Conservation (phyloP, 495 filamentous ascomycete genomes). For the Trichoderma asperelloides region DNA sequence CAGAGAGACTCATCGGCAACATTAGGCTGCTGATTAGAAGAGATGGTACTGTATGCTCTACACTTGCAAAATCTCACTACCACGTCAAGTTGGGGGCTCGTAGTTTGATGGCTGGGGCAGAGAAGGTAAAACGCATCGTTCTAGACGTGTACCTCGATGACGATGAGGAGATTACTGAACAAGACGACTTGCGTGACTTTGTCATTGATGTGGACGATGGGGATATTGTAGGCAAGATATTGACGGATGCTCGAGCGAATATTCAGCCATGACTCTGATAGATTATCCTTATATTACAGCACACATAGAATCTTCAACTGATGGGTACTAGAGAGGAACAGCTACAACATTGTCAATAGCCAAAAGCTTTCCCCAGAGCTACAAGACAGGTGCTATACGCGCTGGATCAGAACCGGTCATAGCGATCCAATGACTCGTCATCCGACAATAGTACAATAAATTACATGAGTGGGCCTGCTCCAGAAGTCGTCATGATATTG, state of each 20-base stretch:
- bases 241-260: neutral
- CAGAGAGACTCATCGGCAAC: slow-evolving; percentile 24
- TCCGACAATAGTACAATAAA: too few relatives aligned
- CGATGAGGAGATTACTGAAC: slow-evolving; percentile 17
- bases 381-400: too few relatives aligned
- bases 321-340: neutral
- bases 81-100: slow-evolving; percentile 30
- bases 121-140: slow-evolving; percentile 13
- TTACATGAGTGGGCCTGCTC: too few relatives aligned
- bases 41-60: slow-evolving; percentile 28
- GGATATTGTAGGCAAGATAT: slow-evolving; percentile 11
- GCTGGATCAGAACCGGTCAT: too few relatives aligned
- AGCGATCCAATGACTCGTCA: too few relatives aligned
- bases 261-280: neutral
- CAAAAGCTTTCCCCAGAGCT: too few relatives aligned
- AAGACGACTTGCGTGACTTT: slow-evolving; percentile 11
- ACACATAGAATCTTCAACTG: too few relatives aligned
- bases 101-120: slow-evolving; percentile 20
- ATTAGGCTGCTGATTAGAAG: slow-evolving; percentile 25
- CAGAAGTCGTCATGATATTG: too few relatives aligned
- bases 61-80: slow-evolving; percentile 28
- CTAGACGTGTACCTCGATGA: slow-evolving; percentile 17
- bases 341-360: neutral
- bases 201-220: slow-evolving; percentile 17
- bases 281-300: neutral